Percentiles rank a stretch among this genome's conserved stretches.
Evolutionary conservation across 441 rosid genomes (phyloP).

Genomic region (Gossypium davidsonii): DNA sequence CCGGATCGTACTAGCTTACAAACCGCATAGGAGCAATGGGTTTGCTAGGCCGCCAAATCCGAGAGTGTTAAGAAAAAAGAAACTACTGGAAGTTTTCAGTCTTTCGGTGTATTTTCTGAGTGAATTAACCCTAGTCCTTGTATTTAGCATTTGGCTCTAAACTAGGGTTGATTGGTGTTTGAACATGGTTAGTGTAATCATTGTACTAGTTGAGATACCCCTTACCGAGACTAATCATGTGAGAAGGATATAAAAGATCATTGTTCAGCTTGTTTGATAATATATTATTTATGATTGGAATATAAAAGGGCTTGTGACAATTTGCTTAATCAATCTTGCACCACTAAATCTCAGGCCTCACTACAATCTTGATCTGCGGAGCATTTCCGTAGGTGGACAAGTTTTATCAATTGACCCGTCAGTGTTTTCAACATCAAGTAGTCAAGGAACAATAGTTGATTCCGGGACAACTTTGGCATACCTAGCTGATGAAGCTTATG

Average conservation of each 20-base stretch:
- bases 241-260: background rate
- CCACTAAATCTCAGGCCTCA: constrained; percentile 62
- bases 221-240: background rate
- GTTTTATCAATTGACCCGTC: constrained; percentile 54
- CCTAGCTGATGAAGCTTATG: constrained; percentile 71
- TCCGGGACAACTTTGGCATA: constrained; percentile 95
- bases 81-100: background rate
- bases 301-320: background rate
- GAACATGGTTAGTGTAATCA: background rate
- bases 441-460: constrained; percentile 80
- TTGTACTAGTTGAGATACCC: background rate
- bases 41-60: background rate
- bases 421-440: constrained; percentile 60
- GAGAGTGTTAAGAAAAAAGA: background rate
- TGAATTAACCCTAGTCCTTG: background rate
- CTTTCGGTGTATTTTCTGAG: background rate
- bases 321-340: constrained; percentile 27
- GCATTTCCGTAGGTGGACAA: constrained; percentile 76
- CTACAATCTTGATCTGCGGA: constrained; percentile 78
- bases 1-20: background rate
- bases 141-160: background rate
- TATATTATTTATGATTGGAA: background rate
- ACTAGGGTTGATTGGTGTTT: background rate
- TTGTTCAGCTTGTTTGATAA: background rate
- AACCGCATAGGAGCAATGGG: too few species aligned